Evolutionary conservation across 2,329 filamentous ascomycete species (phyloP), one percentile per base, ranked within the genome.

Genomic region (Pseudofabraea citricarpa): DNA sequence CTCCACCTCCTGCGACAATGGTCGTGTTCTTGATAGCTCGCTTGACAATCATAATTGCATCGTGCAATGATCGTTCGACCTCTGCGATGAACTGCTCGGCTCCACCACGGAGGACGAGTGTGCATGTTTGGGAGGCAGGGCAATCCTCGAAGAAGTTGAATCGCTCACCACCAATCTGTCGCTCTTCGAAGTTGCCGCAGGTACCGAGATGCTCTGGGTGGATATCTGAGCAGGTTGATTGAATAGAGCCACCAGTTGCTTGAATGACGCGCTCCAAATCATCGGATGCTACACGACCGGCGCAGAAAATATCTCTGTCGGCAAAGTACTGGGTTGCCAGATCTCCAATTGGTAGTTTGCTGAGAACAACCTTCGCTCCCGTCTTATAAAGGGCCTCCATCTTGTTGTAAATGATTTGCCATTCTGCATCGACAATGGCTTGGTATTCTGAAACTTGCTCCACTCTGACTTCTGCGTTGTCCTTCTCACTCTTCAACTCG

Each of bases 11-110:
- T 36, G 90, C 93, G 20, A 98, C 93, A 54, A 98, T 95, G 63
- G 81, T 87, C 62, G 85, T 85, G 75, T 97, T 95, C 73, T 88
- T 89, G 68, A 97, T 89, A 21, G 93, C 89, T 49, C 94, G 90
- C 81, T 97, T 97, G 63, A 98, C 93, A 60, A 98, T 95, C 93
- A 98, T 98, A 69, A 98, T 97, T 57, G 93, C 93, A 61, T 98
- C 93, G 74, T 98, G 93, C 54, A 98, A 79, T 63, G 89, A 95
- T 52, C 93, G 87, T 74, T 98, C 93, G 2, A 96, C 93, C 68
- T 98, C 93, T 46, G 93, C 93, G 58, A 98, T 98, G 71, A 98
- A 98, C 67, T 98, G 93, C 73, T 98, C 93, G 26, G 93, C 93
- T 53, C 93, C 93, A 60, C 93, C 93, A 62, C 93, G 87, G 51